Percentiles rank a stretch among this genome's conserved stretches.
Conservation (phyloP, 2,329 filamentous ascomycete genomes). For the Trichoderma afroharzianum region DNA sequence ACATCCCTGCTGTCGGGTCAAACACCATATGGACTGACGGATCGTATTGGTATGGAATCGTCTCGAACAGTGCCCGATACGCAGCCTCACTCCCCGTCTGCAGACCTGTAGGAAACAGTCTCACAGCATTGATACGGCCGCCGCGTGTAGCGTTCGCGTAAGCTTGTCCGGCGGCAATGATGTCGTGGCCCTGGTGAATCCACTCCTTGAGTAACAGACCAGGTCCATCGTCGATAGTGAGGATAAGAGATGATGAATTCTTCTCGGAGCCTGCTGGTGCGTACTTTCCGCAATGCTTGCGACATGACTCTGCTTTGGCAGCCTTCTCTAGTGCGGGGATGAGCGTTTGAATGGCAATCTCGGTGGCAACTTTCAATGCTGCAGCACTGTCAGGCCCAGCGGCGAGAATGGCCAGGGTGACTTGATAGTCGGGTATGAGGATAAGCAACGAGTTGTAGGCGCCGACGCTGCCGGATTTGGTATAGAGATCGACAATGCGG, state of each 20-base stretch:
- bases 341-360: slow-evolving; percentile 12
- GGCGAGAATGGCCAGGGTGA: slow-evolving; percentile 23
- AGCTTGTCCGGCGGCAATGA: slow-evolving; percentile 12
- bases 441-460: slow-evolving; percentile 30
- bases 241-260: slow-evolving; percentile 14
- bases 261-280: neutral
- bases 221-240: slow-evolving; percentile 5
- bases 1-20: slow-evolving; percentile 14
- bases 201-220: slow-evolving; percentile 16
- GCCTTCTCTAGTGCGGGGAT: slow-evolving; percentile 15
- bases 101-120: slow-evolving; percentile 8
- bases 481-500: slow-evolving; percentile 33
- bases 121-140: neutral
- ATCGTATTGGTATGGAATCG: neutral
- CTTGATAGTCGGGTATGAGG: slow-evolving; percentile 31
- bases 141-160: slow-evolving; percentile 15
- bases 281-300: slow-evolving; percentile 16
- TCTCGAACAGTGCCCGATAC: slow-evolving; percentile 8
- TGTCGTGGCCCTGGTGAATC: slow-evolving; percentile 14
- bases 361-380: neutral
- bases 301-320: slow-evolving; percentile 4
- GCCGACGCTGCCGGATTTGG: slow-evolving; percentile 32
- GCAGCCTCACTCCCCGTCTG: neutral
- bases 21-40: neutral
- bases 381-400: slow-evolving; percentile 11